Conservation (phyloP, 768 basidiomycete genomes). For the Russula vinacea region DNA sequence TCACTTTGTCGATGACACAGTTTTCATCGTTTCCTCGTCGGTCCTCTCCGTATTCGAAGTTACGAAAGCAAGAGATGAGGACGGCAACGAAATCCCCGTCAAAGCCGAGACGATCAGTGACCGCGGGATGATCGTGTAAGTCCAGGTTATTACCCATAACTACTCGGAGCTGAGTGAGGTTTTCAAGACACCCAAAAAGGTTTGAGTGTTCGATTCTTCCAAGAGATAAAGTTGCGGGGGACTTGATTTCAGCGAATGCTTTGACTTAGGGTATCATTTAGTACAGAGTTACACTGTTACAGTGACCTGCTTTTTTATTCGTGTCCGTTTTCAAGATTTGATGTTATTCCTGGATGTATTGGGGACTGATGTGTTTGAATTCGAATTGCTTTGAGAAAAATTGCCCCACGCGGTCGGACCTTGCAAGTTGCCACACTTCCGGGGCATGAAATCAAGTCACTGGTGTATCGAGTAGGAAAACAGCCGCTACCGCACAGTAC, state of each 20-base stretch:
- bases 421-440: too few relatives aligned
- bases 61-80: slow-evolving; percentile 22
- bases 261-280: neutral
- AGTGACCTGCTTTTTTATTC: too few relatives aligned
- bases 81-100: slow-evolving; percentile 20
- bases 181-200: slow-evolving; percentile 4
- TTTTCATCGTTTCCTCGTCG: slow-evolving; percentile 21
- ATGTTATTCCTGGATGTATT: neutral
- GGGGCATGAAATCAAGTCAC: too few relatives aligned
- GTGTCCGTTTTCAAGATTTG: neutral
- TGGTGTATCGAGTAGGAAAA: too few relatives aligned
- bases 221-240: slow-evolving; percentile 13
- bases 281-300: too few relatives aligned
- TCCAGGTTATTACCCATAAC: neutral
- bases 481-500: too few relatives aligned
- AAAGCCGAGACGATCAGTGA: neutral
- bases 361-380: too few relatives aligned
- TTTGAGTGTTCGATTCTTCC: slow-evolving; percentile 22
- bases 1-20: slow-evolving; percentile 28
- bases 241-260: slow-evolving; percentile 6
- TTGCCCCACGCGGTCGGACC: too few relatives aligned
- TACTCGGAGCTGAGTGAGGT: neutral
- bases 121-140: neutral
- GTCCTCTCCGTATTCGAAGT: slow-evolving; percentile 22
- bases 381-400: too few relatives aligned